A percentile compares a stretch with the other conserved stretches of the same genome.
These are phyloP conservation scores for Syncephalis fuscata DNA, from an alignment of 371 early-diverging fungal genomes.

Conservation along the genomic window DNA sequence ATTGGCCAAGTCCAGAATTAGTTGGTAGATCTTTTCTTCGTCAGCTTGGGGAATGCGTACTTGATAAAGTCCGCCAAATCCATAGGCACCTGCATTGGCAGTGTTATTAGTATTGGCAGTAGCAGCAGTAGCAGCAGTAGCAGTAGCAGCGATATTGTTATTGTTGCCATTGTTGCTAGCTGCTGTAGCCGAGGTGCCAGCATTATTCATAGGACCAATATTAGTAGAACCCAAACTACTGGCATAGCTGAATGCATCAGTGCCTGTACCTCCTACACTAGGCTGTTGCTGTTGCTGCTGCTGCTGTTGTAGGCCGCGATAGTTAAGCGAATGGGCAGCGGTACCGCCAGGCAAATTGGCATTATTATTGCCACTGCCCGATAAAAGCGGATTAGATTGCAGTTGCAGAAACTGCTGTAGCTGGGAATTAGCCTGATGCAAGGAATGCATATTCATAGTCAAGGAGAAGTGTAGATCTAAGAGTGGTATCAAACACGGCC, in stretches of 20 bases:
- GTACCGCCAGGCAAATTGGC: conserved; percentile 2
- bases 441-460: conserved; percentile 3
- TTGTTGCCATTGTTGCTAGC: too few relatives aligned
- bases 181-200: too few relatives aligned
- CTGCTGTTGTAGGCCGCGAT: conserved; percentile 2
- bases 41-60: not conserved
- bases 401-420: conserved; percentile 4
- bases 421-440: conserved; percentile 4
- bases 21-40: conserved; percentile 69
- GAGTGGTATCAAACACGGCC: too few relatives aligned
- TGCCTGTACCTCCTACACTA: conserved; percentile 8
- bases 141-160: too few relatives aligned
- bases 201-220: too few relatives aligned
- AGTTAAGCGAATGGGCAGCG: not conserved
- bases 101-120: too few relatives aligned
- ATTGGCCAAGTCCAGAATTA: conserved; percentile 73
- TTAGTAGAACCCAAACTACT: too few relatives aligned
- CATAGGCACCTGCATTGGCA: too few relatives aligned
- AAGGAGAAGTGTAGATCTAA: not conserved
- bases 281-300: conserved; percentile 16
- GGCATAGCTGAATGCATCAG: too few relatives aligned
- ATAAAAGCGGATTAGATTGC: not conserved
- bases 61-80: too few relatives aligned
- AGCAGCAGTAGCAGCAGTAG: too few relatives aligned
- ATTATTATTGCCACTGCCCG: not conserved